phyloP scores from a whole-genome alignment of 129 eudicot genomes.

The Flaveria bidentis region DNA sequence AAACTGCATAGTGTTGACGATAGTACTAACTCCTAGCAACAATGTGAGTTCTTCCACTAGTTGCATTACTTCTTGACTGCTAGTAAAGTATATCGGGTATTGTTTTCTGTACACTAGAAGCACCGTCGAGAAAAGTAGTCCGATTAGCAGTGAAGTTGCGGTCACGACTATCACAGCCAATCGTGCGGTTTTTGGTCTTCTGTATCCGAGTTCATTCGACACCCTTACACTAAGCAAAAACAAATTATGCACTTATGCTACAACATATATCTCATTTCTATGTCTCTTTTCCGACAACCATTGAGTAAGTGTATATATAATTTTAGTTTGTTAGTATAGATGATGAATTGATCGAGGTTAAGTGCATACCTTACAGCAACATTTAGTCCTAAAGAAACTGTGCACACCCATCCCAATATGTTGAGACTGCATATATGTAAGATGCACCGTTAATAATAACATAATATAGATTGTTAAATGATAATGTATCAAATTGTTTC shows the following conservation, averaged over 20 bases:
- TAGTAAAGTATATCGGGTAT: conserved; percentile 38
- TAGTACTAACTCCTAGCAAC: conserved; percentile 35
- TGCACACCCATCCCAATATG: conserved; percentile 50
- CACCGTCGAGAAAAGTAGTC: conserved; percentile 25
- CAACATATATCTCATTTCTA: background rate
- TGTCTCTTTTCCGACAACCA: background rate
- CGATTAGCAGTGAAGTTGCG: conserved; percentile 35
- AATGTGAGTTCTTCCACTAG: conserved; percentile 45
- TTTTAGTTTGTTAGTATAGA: background rate
- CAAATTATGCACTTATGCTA: background rate
- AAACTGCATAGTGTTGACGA: conserved; percentile 21
- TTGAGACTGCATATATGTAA: conserved; percentile 36
- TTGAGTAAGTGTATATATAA: background rate
- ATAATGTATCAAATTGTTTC: background rate
- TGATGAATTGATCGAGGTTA: background rate
- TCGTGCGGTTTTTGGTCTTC: conserved; percentile 35
- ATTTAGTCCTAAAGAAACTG: conserved; percentile 42
- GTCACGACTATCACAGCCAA: conserved; percentile 37
- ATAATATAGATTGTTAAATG: background rate
- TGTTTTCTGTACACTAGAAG: conserved; percentile 26
- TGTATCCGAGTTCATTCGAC: conserved; percentile 48
- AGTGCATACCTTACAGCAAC: conserved; percentile 50
- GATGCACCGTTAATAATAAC: no score
- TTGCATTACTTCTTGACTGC: conserved; percentile 33
- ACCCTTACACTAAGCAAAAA: conserved; percentile 50